phyloP scores from a whole-genome alignment of 2,329 filamentous ascomycete species.

The Venturia effusa region DNA sequence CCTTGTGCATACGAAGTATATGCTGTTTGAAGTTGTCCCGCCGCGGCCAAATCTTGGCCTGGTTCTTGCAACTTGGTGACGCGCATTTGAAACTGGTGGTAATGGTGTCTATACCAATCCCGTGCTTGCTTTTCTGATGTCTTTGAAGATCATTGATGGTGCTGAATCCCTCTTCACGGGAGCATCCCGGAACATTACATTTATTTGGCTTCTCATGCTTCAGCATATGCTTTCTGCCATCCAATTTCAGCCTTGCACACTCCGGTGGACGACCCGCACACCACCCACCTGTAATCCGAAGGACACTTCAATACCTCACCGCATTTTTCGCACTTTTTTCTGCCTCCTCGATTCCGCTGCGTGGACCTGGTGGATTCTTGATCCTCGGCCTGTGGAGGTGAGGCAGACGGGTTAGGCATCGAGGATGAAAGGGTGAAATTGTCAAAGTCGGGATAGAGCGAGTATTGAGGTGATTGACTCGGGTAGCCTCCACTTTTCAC shows the following conservation, averaged over 20 bases:
- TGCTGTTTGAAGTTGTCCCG: slow-evolving; percentile 82
- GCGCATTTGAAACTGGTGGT: slow-evolving; percentile 50
- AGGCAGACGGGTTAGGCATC: background rate
- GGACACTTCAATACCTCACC: slow-evolving; percentile 20
- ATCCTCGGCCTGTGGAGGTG: background rate
- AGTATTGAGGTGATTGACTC: slow-evolving; percentile 17
- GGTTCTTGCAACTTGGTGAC: slow-evolving; percentile 44
- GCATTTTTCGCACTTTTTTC: slow-evolving; percentile 14
- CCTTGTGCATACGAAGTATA: slow-evolving; percentile 54
- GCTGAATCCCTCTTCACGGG: slow-evolving; percentile 55
- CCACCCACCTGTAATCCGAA: slow-evolving; percentile 27
- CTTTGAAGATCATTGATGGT: slow-evolving; percentile 74
- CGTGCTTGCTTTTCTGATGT: slow-evolving; percentile 65
- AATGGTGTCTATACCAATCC: slow-evolving; percentile 32
- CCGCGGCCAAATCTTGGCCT: slow-evolving; percentile 64
- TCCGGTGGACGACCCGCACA: background rate
- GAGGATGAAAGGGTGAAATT: background rate
- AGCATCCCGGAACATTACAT: slow-evolving; percentile 50
- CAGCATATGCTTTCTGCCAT: slow-evolving; percentile 58
- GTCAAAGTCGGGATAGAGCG: slow-evolving; percentile 10
- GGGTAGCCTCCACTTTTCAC: slow-evolving; percentile 18
- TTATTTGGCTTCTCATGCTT: slow-evolving; percentile 58
- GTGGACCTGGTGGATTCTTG: background rate
- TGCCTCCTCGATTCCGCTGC: slow-evolving; percentile 2
- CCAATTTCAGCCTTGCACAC: background rate